Evolutionary conservation across 371 early-diverging fungal genomes (phyloP), one percentile per base, ranked within the genome.

Genomic region (Lichtheimia corymbifera): DNA sequence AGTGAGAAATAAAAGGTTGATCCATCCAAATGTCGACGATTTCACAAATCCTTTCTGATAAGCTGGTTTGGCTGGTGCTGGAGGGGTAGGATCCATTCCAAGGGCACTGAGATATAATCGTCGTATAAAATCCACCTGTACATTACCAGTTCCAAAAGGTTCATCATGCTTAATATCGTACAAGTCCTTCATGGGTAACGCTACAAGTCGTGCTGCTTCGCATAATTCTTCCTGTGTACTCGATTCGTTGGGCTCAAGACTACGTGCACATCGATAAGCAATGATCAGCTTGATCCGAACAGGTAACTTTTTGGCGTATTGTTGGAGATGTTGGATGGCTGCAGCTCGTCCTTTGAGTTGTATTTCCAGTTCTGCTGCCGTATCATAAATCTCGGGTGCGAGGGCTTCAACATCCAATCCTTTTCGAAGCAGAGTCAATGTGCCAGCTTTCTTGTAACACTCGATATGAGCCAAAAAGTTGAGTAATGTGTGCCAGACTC

Each of bases 1-100:
- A 7, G 66, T 70, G n/a, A 74, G 59, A 27, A 68, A 64, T 17
- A 74, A 44, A 24, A 71, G 53, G 55, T 70, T 74, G 50, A 74
- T 74, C 74, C 74, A 74, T 17, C 64, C 64, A 66, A 66, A 70
- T 2, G 68, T 25, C 4, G 62, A 55, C n/a, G 47, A 35, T 13
- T 56, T 53, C 15, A 59, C 49, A 14, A 30, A 50, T 50, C 51
- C 41, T 3, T 28, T 50, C 15, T 50, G 55, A 43, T 47, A 53
- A 18, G 53, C 41, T 15, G 52, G 35, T 22, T 63, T 50, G 11
- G 59, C 41, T 11, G 57, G 51, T 13, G 54, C 40, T 4, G 66
- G 64, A 17, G 63, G 54, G 12, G 62, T 52, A 1, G 64, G 55
- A 55, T 71, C 70, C 63, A 69, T 45, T 0, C 58, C 60, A 4